Conservation (phyloP, 768 basidiomycete genomes). For the Tricholoma furcatifolium region DNA sequence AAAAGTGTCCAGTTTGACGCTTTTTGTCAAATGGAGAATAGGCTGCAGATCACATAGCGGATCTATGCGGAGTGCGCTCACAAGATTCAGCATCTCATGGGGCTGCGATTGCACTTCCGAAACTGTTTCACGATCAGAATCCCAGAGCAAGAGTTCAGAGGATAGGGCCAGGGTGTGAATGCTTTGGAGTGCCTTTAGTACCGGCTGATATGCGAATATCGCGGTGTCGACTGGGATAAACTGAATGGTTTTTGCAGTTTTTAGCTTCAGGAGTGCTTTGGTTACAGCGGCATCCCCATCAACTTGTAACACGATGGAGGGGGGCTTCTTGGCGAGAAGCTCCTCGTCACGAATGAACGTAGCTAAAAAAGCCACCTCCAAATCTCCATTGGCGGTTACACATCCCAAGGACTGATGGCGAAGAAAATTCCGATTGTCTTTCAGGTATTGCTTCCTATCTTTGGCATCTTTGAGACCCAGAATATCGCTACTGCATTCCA, state of each 20-base stretch:
- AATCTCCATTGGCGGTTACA: constrained; percentile 45
- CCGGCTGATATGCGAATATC: constrained; percentile 61
- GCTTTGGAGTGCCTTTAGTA: constrained; percentile 55
- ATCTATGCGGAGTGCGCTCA: constrained; percentile 27
- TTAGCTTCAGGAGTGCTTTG: constrained; percentile 37
- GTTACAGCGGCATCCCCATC: constrained; percentile 38
- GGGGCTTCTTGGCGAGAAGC: constrained; percentile 43
- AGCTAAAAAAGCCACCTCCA: constrained; percentile 52
- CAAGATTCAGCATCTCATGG: constrained; percentile 14
- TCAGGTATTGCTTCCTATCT: constrained; percentile 35
- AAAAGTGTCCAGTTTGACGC: constrained; percentile 49
- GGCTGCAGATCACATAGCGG: constrained; percentile 39
- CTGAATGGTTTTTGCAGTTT: constrained; percentile 29
- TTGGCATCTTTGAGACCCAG: constrained; percentile 30
- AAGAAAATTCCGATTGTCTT: constrained; percentile 41
- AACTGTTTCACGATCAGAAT: constrained; percentile 17
- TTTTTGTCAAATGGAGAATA: constrained; percentile 33
- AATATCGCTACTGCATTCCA: constrained; percentile 35
- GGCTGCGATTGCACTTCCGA: background rate
- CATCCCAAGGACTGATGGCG: constrained; percentile 56
- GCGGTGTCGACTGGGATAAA: constrained; percentile 58
- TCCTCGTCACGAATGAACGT: constrained; percentile 54
- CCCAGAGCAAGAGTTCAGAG: constrained; percentile 56
- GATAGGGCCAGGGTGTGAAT: constrained; percentile 44
- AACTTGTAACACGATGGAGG: constrained; percentile 53